These are phyloP conservation scores for Laburnicola sp. DNA, from an alignment of 2,329 filamentous ascomycete genomes.

Conservation along the genomic window DNA sequence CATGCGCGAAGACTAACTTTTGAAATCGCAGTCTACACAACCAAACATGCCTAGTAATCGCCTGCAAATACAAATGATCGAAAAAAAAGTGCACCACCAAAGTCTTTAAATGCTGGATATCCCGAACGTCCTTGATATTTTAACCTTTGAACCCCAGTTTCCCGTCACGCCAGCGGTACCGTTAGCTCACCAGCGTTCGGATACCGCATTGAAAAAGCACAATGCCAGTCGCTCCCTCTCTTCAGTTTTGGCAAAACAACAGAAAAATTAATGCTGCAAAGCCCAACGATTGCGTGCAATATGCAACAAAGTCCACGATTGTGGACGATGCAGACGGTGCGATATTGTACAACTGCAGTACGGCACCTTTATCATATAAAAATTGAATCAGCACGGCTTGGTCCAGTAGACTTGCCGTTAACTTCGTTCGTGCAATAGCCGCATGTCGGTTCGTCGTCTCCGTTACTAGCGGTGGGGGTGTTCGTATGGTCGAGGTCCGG, in stretches of 20 bases:
- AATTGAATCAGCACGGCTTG: too few relatives aligned
- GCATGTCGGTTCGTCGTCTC: background rate
- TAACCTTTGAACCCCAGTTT: background rate
- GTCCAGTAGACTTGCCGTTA: background rate
- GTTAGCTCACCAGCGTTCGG: background rate
- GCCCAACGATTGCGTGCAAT: constrained; percentile 9
- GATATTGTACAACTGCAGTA: constrained; percentile 22
- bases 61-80: background rate
- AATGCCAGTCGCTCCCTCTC: constrained; percentile 8
- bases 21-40: background rate
- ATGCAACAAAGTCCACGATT: constrained; percentile 17
- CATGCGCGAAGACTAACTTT: constrained; percentile 15
- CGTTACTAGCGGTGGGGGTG: constrained; percentile 37
- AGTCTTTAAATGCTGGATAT: background rate
- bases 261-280: constrained; percentile 11
- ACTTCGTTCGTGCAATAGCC: background rate
- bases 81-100: background rate
- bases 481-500: constrained; percentile 41
- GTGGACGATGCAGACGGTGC: constrained; percentile 14
- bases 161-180: background rate
- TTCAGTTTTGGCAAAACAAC: constrained; percentile 7
- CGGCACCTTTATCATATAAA: too few relatives aligned
- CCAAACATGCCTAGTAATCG: constrained; percentile 1
- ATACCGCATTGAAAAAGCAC: background rate
- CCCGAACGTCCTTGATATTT: background rate